These are phyloP conservation scores for Pythium diclinum DNA, from an alignment of 352 stramenopile genomes.

Conservation along the genomic window DNA sequence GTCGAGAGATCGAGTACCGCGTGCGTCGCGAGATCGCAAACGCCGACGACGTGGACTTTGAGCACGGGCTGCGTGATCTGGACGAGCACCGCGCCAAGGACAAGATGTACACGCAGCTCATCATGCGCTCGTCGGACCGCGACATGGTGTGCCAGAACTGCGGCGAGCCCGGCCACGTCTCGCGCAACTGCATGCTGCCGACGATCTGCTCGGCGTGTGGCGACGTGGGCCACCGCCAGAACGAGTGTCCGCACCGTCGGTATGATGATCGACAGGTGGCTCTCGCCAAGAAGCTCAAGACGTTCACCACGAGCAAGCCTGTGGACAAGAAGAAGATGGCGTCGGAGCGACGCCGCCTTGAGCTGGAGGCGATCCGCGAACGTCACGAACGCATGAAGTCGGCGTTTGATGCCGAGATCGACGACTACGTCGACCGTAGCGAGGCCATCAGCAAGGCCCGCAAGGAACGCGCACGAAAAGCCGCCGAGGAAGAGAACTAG, in stretches of 20 bases:
- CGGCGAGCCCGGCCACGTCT: slow-evolving; percentile 64
- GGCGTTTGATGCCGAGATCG: slow-evolving; percentile 59
- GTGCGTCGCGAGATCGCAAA: slow-evolving; percentile 28
- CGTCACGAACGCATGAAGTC: slow-evolving; percentile 51
- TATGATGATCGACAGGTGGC: slow-evolving; percentile 33
- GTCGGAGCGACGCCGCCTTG: slow-evolving; percentile 24
- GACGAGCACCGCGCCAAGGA: slow-evolving; percentile 39
- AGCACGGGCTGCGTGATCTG: slow-evolving; percentile 59
- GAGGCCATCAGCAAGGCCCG: slow-evolving; percentile 18
- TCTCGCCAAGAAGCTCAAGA: slow-evolving; percentile 22
- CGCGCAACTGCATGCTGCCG: slow-evolving; percentile 67
- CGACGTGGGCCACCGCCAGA: slow-evolving; percentile 52
- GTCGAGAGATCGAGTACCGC: slow-evolving; percentile 12
- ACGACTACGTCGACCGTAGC: slow-evolving; percentile 47
- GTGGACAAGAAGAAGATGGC: slow-evolving; percentile 19
- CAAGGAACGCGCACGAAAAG: slow-evolving; percentile 5
- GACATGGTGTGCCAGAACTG: slow-evolving; percentile 75
- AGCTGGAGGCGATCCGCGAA: slow-evolving; percentile 33
- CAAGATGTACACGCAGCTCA: slow-evolving; percentile 61
- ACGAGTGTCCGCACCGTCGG: slow-evolving; percentile 44
- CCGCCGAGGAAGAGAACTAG: slow-evolving; percentile 25
- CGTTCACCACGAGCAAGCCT: neutral
- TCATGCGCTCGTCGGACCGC: slow-evolving; percentile 52
- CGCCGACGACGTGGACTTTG: slow-evolving; percentile 64
- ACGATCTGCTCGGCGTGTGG: slow-evolving; percentile 79